Evolutionary conservation across 2,329 filamentous ascomycete species (phyloP).

Genomic region (Pseudogymnoascus sp.): DNA sequence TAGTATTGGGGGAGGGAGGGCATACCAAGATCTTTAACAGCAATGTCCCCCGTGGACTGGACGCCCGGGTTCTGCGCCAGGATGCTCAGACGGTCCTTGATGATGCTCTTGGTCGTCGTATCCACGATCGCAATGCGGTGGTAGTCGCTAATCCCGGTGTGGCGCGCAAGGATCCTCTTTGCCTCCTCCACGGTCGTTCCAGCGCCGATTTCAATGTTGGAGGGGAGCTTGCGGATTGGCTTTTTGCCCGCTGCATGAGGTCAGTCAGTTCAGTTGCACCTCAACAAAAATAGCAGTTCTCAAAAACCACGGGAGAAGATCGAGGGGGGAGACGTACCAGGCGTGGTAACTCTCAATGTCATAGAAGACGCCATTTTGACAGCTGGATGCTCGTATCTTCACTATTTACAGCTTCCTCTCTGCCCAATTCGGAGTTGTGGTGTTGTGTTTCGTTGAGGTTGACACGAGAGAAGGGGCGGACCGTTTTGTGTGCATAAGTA

Average conservation of each 20-base stretch:
- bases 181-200: constrained; percentile 50
- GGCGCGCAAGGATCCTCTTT: constrained; percentile 46
- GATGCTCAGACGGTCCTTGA: constrained; percentile 52
- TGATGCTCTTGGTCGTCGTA: constrained; percentile 49
- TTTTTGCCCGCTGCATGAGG: constrained; percentile 21
- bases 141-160: constrained; percentile 43
- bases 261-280: neutral
- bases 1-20: neutral
- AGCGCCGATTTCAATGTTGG: constrained; percentile 38
- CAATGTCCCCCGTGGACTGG: constrained; percentile 46
- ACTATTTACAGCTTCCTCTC: neutral
- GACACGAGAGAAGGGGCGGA: neutral
- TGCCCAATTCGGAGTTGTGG: neutral
- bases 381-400: neutral
- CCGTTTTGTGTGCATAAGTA: neutral
- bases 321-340: neutral
- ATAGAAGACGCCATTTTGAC: constrained; percentile 6
- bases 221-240: constrained; percentile 39
- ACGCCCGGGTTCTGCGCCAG: constrained; percentile 42
- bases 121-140: constrained; percentile 57
- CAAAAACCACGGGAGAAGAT: neutral
- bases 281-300: constrained; percentile 1
- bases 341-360: constrained; percentile 5
- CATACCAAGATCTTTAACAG: constrained; percentile 90
- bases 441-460: neutral